Base-by-base conservation (phyloP, 805 yeast species). In the Schwanniomyces yamadae region DNA sequence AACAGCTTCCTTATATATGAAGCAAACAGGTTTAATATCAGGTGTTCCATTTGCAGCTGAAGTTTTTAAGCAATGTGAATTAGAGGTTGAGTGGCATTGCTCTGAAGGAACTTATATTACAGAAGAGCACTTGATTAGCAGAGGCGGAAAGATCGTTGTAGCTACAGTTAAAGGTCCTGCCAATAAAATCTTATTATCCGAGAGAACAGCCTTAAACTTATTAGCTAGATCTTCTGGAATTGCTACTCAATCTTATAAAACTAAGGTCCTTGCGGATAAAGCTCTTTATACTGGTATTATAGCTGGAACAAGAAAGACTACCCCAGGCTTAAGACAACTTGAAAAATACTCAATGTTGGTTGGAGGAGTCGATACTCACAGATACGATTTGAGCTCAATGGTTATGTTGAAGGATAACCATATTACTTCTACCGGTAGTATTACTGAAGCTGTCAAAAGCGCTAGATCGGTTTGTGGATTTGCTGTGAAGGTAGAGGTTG, bases 221-320 rank as follows among this genome's bases (percentile, higher is more conserved):
- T 62, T 91, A 32, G 81, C 95, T 9, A 71, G 98, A 52, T 69
- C 87, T 22, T 82, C 95, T 3, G 98, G 98, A 1, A 75, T 90
- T 28, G 95, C 97, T 7, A 84, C 95, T 0, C 79, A 79, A 41
- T 79, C 93, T 0, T 60, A 66, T 34, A 59, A 65, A 19, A 74
- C 90, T 3, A 65, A 80, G 34, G 53, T 62, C 5, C 58, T 77
- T 39, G 96, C 96, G 1, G 73, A 80, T 37, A 61, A 73, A 27
- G 63, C 74, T 4, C 93, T 95, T 0, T 91, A 79, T 55, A 65
- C 65, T 3, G 98, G 98, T 0, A 73, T 82, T 16, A 88, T 90
- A 55, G 97, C 98, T 0, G 98, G 97, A 5, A 90, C 98, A 1
- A 77, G 98, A 55, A 90, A 90, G 63, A 91, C 97, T n/a, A 91